A percentile compares a stretch with the other conserved stretches of the same genome.
These are phyloP conservation scores for Gynostemma pentaphyllum DNA, from an alignment of 306 rosid genomes.

Conservation along the genomic window DNA sequence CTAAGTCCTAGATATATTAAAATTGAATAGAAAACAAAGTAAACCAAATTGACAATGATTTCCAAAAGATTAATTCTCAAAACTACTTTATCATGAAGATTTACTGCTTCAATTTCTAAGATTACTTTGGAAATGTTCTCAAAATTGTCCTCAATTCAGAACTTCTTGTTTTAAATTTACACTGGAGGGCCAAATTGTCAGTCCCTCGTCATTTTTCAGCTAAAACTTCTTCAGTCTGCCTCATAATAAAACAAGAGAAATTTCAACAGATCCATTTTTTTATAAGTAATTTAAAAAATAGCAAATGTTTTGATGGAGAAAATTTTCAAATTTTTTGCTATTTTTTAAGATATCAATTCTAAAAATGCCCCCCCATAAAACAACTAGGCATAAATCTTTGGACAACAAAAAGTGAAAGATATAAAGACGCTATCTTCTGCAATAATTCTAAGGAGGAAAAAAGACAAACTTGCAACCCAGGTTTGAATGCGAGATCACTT, in stretches of 20 bases:
- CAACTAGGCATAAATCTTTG: background rate
- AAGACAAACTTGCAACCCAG: background rate
- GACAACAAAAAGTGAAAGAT: background rate
- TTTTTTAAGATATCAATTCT: too few species aligned
- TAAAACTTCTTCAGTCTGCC: too few species aligned
- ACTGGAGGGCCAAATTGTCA: background rate
- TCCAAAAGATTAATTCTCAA: background rate
- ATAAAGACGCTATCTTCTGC: background rate
- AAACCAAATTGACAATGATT: background rate
- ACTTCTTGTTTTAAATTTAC: background rate
- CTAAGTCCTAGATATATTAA: background rate
- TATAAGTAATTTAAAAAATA: too few species aligned
- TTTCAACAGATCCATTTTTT: too few species aligned
- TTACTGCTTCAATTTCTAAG: background rate
- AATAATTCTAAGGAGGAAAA: background rate
- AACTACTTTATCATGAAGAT: background rate
- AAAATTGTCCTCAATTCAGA: background rate
- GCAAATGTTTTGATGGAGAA: too few species aligned
- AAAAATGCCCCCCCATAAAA: too few species aligned
- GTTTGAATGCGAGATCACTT: background rate
- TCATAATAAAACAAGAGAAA: too few species aligned
- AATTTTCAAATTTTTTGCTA: too few species aligned
- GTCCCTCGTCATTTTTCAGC: too few species aligned
- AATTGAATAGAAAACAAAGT: background rate
- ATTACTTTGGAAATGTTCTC: background rate